These are phyloP conservation scores for Cyberlindnera euphorbiiphila DNA, from an alignment of 805 yeast species.

Conservation along the genomic window DNA sequence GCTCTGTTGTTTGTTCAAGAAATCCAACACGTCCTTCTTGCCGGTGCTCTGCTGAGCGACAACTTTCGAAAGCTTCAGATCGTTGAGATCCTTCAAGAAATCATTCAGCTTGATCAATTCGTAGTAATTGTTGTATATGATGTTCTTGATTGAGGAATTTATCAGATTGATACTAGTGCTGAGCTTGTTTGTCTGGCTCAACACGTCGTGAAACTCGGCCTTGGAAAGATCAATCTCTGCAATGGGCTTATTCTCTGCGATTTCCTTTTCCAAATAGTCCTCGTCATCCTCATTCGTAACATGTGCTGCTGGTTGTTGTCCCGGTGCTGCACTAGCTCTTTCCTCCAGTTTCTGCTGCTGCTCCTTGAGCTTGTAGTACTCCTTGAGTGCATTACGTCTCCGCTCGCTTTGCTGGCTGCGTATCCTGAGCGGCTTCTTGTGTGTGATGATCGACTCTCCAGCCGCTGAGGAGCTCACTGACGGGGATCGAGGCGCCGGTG, in stretches of 20 bases:
- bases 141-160: conserved; percentile 61
- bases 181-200: conserved; percentile 37
- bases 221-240: conserved; percentile 27
- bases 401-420: conserved; percentile 24
- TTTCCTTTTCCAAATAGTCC: conserved; percentile 30
- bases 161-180: conserved; percentile 46
- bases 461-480: conserved; percentile 1
- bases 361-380: conserved; percentile 38
- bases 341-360: conserved; percentile 19
- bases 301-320: too few species aligned
- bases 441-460: conserved; percentile 17
- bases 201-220: conserved; percentile 31
- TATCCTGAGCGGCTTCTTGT: conserved; percentile 25
- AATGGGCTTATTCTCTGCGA: conserved; percentile 15
- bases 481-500: conserved; percentile 1
- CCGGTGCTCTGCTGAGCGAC: conserved; percentile 2
- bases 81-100: conserved; percentile 40
- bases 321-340: not conserved
- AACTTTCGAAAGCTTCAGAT: conserved; percentile 16
- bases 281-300: conserved; percentile 17
- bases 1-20: conserved; percentile 9
- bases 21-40: conserved; percentile 15
- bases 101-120: conserved; percentile 67
- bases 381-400: conserved; percentile 39
- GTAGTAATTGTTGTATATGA: conserved; percentile 71